Percentiles rank a stretch among this genome's conserved stretches.
These are phyloP conservation scores for Hypoxylon fuscum DNA, from an alignment of 495 filamentous ascomycete genomes.

Conservation along the genomic window DNA sequence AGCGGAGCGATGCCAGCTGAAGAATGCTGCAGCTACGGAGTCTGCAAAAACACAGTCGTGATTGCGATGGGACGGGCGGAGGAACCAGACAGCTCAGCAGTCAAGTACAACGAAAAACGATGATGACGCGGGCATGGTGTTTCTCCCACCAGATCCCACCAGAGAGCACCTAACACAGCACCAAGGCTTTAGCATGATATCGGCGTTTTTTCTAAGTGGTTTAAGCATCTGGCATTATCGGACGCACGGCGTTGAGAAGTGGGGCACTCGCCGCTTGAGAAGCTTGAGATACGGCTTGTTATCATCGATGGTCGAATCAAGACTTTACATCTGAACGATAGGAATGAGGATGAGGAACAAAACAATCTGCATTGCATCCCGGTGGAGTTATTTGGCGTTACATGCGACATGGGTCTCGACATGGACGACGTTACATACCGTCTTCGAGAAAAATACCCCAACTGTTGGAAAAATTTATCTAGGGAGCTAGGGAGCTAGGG, in stretches of 20 bases:
- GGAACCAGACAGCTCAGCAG: slow-evolving; percentile 25
- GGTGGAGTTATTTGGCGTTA: slow-evolving; percentile 31
- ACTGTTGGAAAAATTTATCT: slow-evolving; percentile 16
- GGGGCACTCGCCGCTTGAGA: slow-evolving; percentile 22
- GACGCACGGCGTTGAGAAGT: slow-evolving; percentile 23
- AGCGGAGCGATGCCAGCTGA: slow-evolving; percentile 54
- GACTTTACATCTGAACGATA: slow-evolving; percentile 21
- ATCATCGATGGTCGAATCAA: slow-evolving; percentile 19
- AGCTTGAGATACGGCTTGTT: slow-evolving; percentile 7
- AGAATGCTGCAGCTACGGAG: slow-evolving; percentile 60
- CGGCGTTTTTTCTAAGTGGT: slow-evolving; percentile 32
- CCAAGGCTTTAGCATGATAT: slow-evolving; percentile 28
- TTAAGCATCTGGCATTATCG: slow-evolving; percentile 24
- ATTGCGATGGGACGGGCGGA: slow-evolving; percentile 44
- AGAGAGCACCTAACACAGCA: slow-evolving; percentile 3
- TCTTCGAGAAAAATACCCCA: slow-evolving; percentile 25
- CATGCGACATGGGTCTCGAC: slow-evolving; percentile 24
- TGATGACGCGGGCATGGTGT: slow-evolving; percentile 18
- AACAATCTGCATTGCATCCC: slow-evolving; percentile 28
- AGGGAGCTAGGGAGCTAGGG: no score
- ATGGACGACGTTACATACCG: slow-evolving; percentile 33
- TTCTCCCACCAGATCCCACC: not conserved
- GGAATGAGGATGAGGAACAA: slow-evolving; percentile 1
- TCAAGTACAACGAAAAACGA: slow-evolving; percentile 33
- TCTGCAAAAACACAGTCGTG: slow-evolving; percentile 57